Conservation (phyloP, 2,329 filamentous ascomycete genomes). For the Aureobasidium zeae region DNA sequence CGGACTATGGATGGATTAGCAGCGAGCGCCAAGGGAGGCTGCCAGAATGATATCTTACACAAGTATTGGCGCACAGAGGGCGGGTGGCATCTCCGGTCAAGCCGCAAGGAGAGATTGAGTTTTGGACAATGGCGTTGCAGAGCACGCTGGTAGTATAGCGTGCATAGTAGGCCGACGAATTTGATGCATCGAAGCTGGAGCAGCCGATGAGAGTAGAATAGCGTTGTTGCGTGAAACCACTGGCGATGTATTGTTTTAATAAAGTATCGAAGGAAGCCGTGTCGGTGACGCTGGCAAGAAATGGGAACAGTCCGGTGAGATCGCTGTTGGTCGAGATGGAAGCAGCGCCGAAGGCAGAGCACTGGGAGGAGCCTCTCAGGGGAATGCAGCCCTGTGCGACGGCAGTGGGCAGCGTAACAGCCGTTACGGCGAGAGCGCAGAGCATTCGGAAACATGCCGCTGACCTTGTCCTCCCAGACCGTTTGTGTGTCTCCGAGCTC, state of each 20-base stretch:
- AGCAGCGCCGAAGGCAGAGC: conserved; percentile 61
- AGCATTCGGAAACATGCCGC: conserved; percentile 1
- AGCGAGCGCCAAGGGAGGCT: neutral
- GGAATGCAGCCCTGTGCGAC: conserved; percentile 53
- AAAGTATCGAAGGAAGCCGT: conserved; percentile 66
- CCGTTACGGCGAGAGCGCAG: conserved; percentile 11
- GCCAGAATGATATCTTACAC: conserved; percentile 47
- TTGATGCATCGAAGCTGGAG: conserved; percentile 61
- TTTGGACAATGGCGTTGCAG: conserved; percentile 90
- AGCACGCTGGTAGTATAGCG: conserved; percentile 86
- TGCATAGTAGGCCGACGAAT: conserved; percentile 77
- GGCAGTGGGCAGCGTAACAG: conserved; percentile 18
- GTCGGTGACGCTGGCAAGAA: conserved; percentile 72
- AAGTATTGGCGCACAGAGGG: conserved; percentile 83
- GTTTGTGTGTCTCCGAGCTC: neutral
- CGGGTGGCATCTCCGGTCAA: conserved; percentile 54
- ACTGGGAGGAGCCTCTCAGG: conserved; percentile 58
- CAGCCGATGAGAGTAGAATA: conserved; percentile 78
- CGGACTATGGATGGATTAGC: conserved; percentile 45
- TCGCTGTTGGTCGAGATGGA: conserved; percentile 58
- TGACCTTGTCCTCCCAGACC: neutral
- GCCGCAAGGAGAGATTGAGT: conserved; percentile 62
- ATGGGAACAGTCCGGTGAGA: conserved; percentile 60
- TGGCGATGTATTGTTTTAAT: conserved; percentile 62
- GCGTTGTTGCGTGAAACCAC: conserved; percentile 65